These are phyloP conservation scores for Spergularia bocconei DNA, from an alignment of 148 eudicot species.

Conservation along the genomic window DNA sequence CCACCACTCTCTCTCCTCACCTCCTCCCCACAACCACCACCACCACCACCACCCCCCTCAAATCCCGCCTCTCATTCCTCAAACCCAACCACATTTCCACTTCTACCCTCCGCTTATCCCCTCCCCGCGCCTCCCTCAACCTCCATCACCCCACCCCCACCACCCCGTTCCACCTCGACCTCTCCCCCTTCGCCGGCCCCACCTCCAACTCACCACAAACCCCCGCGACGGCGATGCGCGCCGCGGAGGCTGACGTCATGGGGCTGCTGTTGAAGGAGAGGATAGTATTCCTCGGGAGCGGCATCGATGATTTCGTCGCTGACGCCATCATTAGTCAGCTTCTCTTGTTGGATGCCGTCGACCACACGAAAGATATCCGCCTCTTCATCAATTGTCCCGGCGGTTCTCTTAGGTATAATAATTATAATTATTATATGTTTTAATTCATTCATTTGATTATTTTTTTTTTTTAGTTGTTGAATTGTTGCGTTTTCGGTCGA, in stretches of 20 bases:
- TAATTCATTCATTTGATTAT: not conserved
- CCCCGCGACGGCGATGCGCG: slow-evolving; percentile 62
- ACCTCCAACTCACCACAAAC: slow-evolving; percentile 41
- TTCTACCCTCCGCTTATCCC: slow-evolving; percentile 7
- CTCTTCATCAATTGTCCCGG: slow-evolving; percentile 82
- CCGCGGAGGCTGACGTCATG: slow-evolving; percentile 67
- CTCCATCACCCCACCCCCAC: slow-evolving; percentile 20
- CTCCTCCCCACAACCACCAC: slow-evolving; percentile 12
- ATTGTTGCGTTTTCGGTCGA: too few relatives aligned
- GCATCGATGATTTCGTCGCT: slow-evolving; percentile 73
- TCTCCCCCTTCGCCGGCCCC: slow-evolving; percentile 23
- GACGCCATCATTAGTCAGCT: slow-evolving; percentile 77
- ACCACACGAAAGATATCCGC: slow-evolving; percentile 68
- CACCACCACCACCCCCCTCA: slow-evolving; percentile 24
- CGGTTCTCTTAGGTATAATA: slow-evolving; percentile 62
- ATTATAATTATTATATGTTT: not conserved
- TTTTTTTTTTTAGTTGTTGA: not conserved
- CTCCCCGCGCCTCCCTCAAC: slow-evolving; percentile 26
- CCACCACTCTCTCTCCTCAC: slow-evolving; percentile 33
- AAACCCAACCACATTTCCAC: slow-evolving; percentile 22
- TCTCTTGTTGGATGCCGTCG: slow-evolving; percentile 74
- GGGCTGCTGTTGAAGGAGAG: slow-evolving; percentile 74
- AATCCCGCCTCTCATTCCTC: slow-evolving; percentile 15
- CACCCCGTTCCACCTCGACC: slow-evolving; percentile 20
- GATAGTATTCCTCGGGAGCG: slow-evolving; percentile 68